Percentiles rank a stretch among this genome's conserved stretches.
These are phyloP conservation scores for Kluyveromyces lactis DNA, from an alignment of 805 yeast genomes.

Conservation along the genomic window DNA sequence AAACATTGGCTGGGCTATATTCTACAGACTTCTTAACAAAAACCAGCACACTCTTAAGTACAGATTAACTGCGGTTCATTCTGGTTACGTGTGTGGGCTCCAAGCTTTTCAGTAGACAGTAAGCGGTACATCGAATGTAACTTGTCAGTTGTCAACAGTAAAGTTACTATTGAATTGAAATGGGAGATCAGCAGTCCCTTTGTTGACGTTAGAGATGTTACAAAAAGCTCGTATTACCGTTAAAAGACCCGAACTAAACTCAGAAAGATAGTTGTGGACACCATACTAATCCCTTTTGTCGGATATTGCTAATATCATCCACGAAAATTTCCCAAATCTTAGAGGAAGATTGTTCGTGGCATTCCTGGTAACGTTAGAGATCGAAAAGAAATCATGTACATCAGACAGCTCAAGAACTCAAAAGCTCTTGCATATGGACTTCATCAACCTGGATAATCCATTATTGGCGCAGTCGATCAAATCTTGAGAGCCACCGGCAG, in stretches of 20 bases:
- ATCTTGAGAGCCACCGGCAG: conserved; percentile 8
- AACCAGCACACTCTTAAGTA: conserved; percentile 32
- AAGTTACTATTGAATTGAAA: conserved; percentile 21
- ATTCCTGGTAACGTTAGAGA: conserved; percentile 21
- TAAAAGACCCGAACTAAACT: conserved; percentile 31
- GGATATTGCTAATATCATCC: conserved; percentile 21
- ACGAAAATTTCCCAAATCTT: conserved; percentile 34
- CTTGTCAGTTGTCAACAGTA: conserved; percentile 29
- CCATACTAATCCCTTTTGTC: conserved; percentile 19
- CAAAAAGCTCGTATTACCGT: conserved; percentile 44
- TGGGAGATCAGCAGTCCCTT: conserved; percentile 22
- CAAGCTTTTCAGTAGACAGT: conserved; percentile 36
- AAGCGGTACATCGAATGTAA: conserved; percentile 29
- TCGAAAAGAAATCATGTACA: conserved; percentile 9
- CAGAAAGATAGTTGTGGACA: conserved; percentile 27
- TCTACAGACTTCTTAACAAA: conserved; percentile 44
- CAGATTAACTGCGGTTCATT: conserved; percentile 35
- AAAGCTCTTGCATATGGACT: conserved; percentile 17
- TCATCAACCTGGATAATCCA: conserved; percentile 13
- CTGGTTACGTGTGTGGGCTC: conserved; percentile 44
- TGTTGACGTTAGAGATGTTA: conserved; percentile 56
- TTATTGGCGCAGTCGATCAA: conserved; percentile 21
- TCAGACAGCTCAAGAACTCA: conserved; percentile 16
- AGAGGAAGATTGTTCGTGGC: conserved; percentile 37
- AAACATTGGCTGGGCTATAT: conserved; percentile 47